phyloP scores from a whole-genome alignment of 495 filamentous ascomycete species.

The Aspergillus incahuasiensis region DNA sequence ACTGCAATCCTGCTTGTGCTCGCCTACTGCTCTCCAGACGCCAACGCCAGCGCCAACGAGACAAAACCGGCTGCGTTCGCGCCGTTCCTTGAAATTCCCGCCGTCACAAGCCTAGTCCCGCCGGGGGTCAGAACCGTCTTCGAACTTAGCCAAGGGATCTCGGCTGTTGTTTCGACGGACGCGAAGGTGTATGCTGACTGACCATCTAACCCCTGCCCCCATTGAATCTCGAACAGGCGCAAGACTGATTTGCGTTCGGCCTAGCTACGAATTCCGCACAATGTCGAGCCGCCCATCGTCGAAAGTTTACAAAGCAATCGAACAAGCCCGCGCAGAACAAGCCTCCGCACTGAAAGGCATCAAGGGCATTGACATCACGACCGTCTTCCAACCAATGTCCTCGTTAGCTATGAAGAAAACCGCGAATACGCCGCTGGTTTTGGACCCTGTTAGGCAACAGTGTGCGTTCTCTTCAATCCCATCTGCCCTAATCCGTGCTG shows the following conservation, averaged over 20 bases:
- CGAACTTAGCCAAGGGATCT: conserved; percentile 38
- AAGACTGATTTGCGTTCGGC: neutral
- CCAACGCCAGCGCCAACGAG: too few relatives aligned
- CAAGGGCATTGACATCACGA: neutral
- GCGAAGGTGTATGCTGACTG: neutral
- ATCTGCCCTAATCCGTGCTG: neutral
- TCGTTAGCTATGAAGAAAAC: conserved; percentile 5
- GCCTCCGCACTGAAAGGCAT: neutral
- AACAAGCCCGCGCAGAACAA: conserved; percentile 4
- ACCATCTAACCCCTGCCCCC: too few relatives aligned
- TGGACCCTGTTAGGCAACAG: conserved; percentile 6
- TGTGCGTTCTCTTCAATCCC: neutral
- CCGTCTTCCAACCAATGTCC: conserved; percentile 7
- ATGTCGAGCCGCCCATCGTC: conserved; percentile 34
- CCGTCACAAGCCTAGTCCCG: conserved; percentile 18
- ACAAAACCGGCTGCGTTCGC: conserved; percentile 36
- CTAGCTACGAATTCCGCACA: conserved; percentile 12
- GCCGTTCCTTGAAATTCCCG: conserved; percentile 34
- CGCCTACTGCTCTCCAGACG: neutral
- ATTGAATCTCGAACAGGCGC: neutral
- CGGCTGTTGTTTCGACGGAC: conserved; percentile 14
- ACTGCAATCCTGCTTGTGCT: neutral
- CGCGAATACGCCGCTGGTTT: neutral
- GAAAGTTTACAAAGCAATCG: conserved; percentile 38
- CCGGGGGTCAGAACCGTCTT: conserved; percentile 38